Evolutionary conservation across 176 grass and related monocot species (phyloP).

Genomic region (Leersia perrieri): DNA sequence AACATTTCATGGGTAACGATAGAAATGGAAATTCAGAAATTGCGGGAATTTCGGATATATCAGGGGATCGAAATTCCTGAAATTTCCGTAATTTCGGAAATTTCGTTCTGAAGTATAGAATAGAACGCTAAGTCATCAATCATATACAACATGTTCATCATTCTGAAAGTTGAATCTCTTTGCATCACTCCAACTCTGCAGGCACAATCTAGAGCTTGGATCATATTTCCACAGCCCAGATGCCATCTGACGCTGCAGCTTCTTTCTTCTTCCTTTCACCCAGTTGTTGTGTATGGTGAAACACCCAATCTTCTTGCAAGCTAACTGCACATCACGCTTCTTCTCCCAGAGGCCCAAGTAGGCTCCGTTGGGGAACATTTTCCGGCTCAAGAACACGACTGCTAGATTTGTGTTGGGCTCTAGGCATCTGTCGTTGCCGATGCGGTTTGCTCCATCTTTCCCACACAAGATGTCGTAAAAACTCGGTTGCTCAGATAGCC

Average conservation of each 20-base stretch:
- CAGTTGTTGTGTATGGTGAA: slow-evolving; percentile 90
- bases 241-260: slow-evolving; percentile 52
- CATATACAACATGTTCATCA: not conserved
- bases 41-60: no score
- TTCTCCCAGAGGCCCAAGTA: slow-evolving; percentile 70
- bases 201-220: slow-evolving; percentile 63
- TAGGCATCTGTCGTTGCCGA: slow-evolving; percentile 46
- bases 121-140: not conserved
- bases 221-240: slow-evolving; percentile 86
- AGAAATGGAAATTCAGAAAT: no score
- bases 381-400: slow-evolving; percentile 54
- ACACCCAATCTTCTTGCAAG: slow-evolving; percentile 54
- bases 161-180: slow-evolving; percentile 1
- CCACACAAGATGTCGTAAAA: slow-evolving; percentile 89
- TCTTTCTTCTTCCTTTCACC: slow-evolving; percentile 69
- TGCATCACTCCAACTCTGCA: slow-evolving; percentile 52
- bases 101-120: no score
- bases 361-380: slow-evolving; percentile 81
- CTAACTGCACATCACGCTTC: slow-evolving; percentile 31
- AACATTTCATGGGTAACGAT: no score
- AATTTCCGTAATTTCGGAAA: no score
- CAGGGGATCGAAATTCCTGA: no score
- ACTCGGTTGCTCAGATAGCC: slow-evolving; percentile 83
- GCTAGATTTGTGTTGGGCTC: slow-evolving; percentile 64
- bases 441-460: slow-evolving; percentile 48